Evolutionary conservation across 257 asterid species (phyloP).

Genomic region (Fraxinus americana): DNA sequence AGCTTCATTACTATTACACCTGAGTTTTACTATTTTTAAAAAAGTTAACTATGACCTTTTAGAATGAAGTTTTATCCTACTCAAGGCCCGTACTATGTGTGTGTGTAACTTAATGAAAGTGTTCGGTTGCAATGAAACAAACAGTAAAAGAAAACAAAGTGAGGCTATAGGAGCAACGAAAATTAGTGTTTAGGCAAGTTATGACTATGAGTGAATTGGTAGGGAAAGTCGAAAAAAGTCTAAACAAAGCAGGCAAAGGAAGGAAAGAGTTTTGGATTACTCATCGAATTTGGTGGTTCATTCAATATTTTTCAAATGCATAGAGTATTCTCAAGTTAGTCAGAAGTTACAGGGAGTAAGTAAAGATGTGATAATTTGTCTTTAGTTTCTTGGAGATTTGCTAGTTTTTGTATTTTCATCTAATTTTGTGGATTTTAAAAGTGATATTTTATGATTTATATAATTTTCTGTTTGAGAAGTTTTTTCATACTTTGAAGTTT

Average conservation of each 20-base stretch:
- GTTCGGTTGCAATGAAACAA: background rate
- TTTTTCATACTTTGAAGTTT: background rate
- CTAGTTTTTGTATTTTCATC: background rate
- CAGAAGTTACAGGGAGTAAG: background rate
- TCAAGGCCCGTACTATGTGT: background rate
- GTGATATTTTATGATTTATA: background rate
- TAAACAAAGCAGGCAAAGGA: background rate
- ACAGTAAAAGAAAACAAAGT: background rate
- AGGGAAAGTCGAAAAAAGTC: background rate
- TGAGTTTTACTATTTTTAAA: background rate
- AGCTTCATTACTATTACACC: background rate
- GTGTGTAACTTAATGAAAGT: background rate
- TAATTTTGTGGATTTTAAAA: background rate
- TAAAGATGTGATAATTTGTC: background rate
- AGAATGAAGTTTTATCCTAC: background rate
- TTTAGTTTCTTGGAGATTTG: background rate
- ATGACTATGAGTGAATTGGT: background rate
- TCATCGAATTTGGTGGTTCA: background rate
- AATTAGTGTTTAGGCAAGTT: background rate
- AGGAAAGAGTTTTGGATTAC: background rate
- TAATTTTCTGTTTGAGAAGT: background rate
- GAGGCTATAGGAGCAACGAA: background rate
- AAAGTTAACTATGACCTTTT: background rate
- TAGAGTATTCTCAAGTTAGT: background rate
- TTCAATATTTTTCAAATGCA: background rate